phyloP scores from a whole-genome alignment of 495 filamentous ascomycete genomes.

The Peziza echinospora region DNA sequence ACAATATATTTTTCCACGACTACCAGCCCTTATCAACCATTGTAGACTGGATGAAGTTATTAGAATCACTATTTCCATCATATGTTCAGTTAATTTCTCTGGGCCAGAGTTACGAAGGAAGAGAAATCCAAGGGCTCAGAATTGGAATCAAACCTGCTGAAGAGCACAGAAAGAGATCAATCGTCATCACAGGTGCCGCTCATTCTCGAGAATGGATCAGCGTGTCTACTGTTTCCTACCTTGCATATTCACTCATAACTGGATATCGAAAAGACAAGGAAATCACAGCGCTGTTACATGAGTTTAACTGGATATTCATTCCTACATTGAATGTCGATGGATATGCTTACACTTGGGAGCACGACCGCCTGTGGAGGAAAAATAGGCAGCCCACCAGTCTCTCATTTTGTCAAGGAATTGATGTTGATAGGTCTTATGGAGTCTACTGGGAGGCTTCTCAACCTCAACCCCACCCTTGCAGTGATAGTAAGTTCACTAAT shows the following conservation, averaged over 20 bases:
- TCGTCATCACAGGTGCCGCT: conserved; percentile 63
- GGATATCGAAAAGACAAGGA: conserved; percentile 44
- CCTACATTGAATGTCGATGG: conserved; percentile 86
- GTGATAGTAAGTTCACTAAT: conserved; percentile 35
- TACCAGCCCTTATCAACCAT: conserved; percentile 70
- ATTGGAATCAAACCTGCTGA: conserved; percentile 30
- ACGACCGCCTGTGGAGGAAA: conserved; percentile 86
- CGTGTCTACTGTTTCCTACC: conserved; percentile 72
- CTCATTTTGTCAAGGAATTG: conserved; percentile 65
- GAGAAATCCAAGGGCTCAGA: conserved; percentile 61
- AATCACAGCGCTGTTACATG: conserved; percentile 53
- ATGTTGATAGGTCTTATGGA: conserved; percentile 68
- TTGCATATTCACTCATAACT: conserved; percentile 75
- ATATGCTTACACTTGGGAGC: conserved; percentile 82
- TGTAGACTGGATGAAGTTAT: conserved; percentile 66
- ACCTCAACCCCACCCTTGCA: conserved; percentile 58
- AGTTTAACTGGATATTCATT: conserved; percentile 73
- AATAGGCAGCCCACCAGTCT: conserved; percentile 69
- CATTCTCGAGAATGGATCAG: conserved; percentile 96
- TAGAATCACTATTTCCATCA: conserved; percentile 69
- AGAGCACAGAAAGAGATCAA: conserved; percentile 35
- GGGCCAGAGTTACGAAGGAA: conserved; percentile 64
- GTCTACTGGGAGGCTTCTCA: conserved; percentile 62
- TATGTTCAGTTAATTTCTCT: conserved; percentile 53
- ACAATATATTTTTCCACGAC: conserved; percentile 66